These are phyloP conservation scores for Cryptococcus sp. DNA, from an alignment of 1,284 basidiomycete genomes.

Conservation along the genomic window DNA sequence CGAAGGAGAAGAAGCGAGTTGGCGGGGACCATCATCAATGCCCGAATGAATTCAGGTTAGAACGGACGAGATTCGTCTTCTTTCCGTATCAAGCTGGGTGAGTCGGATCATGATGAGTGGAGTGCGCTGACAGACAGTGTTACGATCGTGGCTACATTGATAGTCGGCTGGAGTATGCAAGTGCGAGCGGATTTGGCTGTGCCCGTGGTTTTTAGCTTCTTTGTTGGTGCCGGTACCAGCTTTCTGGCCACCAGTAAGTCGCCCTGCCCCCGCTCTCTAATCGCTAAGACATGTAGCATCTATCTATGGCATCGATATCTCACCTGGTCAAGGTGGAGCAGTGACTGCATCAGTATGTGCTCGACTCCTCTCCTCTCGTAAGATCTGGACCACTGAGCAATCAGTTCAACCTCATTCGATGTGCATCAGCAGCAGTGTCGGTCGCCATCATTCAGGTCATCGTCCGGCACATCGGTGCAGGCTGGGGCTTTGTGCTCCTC, in stretches of 20 bases:
- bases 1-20: slow-evolving; percentile 24
- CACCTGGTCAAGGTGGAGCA: slow-evolving; percentile 31
- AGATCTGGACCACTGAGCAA: no score
- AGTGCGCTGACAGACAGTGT: slow-evolving; percentile 5
- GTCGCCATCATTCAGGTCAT: slow-evolving; percentile 29
- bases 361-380: slow-evolving; percentile 1
- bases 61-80: slow-evolving; percentile 26
- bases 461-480: slow-evolving; percentile 22
- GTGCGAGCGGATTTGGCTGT: slow-evolving; percentile 29
- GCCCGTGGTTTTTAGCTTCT: slow-evolving; percentile 34
- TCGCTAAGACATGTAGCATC: slow-evolving; percentile 8
- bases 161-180: slow-evolving; percentile 33
- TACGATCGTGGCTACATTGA: slow-evolving; percentile 21
- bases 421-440: slow-evolving; percentile 32
- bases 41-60: slow-evolving; percentile 29
- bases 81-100: slow-evolving; percentile 26
- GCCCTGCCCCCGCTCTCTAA: neutral
- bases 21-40: slow-evolving; percentile 26
- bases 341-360: slow-evolving; percentile 30
- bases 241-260: slow-evolving; percentile 24
- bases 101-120: slow-evolving; percentile 6
- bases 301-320: slow-evolving; percentile 31
- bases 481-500: slow-evolving; percentile 30
- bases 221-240: slow-evolving; percentile 24
- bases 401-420: slow-evolving; percentile 38